Conservation (phyloP, 2,329 filamentous ascomycete genomes). For the Hypoxylon rubiginosum region DNA sequence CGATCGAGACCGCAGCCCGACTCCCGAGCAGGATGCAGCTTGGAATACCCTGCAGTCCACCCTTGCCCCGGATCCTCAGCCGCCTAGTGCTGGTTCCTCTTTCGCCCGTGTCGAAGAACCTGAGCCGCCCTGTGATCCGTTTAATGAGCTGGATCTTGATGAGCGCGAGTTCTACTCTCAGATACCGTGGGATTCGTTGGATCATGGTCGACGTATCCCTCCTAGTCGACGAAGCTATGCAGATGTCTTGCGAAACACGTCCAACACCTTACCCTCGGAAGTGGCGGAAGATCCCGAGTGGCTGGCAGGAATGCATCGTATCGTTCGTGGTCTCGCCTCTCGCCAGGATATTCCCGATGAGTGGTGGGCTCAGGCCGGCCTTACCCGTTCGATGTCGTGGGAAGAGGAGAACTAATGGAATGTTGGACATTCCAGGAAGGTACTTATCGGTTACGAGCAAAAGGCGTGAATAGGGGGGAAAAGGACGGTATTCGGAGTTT, state of each 20-base stretch:
- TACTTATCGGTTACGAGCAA: not conserved
- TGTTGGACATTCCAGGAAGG: constrained; percentile 3
- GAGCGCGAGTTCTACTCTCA: constrained; percentile 16
- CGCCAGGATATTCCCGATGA: constrained; percentile 84
- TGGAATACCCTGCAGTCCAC: constrained; percentile 89
- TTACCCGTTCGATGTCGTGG: constrained; percentile 69
- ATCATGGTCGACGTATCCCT: constrained; percentile 21
- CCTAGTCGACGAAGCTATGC: constrained; percentile 53
- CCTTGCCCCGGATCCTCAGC: constrained; percentile 83
- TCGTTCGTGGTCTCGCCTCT: constrained; percentile 77
- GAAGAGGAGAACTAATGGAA: constrained; percentile 52
- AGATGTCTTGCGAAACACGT: constrained; percentile 55
- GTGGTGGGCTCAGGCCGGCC: constrained; percentile 81
- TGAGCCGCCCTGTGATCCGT: constrained; percentile 65
- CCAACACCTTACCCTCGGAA: not conserved
- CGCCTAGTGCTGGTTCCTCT: constrained; percentile 84
- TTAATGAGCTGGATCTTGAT: constrained; percentile 65
- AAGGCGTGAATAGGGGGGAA: constrained; percentile 1
- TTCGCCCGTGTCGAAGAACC: constrained; percentile 74
- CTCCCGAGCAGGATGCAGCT: constrained; percentile 73
- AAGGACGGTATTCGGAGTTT: not conserved
- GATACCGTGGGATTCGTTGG: constrained; percentile 17
- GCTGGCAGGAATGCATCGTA: constrained; percentile 76
- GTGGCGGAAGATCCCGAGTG: constrained; percentile 51
- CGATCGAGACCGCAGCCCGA: constrained; percentile 86